Conservation (phyloP, 345 rosid genomes). For the Mercurialis annua region DNA sequence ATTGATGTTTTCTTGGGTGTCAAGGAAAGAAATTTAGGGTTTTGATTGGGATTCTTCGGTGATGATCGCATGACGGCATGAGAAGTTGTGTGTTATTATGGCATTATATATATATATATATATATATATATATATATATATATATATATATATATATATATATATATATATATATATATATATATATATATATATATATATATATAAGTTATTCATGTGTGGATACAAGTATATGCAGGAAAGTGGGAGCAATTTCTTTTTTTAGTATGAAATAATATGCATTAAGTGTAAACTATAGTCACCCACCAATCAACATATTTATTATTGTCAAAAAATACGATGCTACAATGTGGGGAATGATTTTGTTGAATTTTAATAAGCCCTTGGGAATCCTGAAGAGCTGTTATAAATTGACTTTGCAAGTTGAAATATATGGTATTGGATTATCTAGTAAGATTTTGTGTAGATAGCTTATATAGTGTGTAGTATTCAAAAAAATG, state of each 20-base stretch:
- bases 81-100: not conserved
- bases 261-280: not conserved
- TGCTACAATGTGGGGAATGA: constrained; percentile 14
- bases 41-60: not conserved
- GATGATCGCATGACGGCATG: no score
- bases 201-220: not conserved
- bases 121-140: no score
- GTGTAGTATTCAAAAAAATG: no score
- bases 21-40: not conserved
- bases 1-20: not conserved
- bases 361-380: constrained; percentile 11
- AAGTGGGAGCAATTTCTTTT: constrained; percentile 10
- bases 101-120: no score
- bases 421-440: not conserved
- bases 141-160: no score
- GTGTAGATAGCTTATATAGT: no score
- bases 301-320: constrained; percentile 6
- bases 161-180: no score
- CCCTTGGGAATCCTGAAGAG: constrained; percentile 16
- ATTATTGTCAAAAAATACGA: not conserved
- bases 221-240: not conserved
- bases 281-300: not conserved
- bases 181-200: no score
- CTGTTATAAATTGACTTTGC: constrained; percentile 1
- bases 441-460: not conserved